A percentile compares a stretch with the other conserved stretches of the same genome.
phyloP scores from a whole-genome alignment of 805 yeast species.

The Barnettozyma siamensis region DNA sequence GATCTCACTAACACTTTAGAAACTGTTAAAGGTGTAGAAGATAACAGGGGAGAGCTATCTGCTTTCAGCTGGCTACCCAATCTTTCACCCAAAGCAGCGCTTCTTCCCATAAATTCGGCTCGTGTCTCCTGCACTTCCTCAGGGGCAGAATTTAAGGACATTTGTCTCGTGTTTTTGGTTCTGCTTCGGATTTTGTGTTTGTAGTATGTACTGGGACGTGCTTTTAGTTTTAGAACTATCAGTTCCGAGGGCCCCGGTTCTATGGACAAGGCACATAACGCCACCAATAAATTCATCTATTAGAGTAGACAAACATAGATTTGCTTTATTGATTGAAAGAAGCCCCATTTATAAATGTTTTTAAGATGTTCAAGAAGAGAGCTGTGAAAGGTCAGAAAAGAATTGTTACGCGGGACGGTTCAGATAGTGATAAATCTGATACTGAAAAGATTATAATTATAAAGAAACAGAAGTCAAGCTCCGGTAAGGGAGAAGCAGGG shows the following conservation, averaged over 20 bases:
- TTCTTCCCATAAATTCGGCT: slow-evolving; percentile 36
- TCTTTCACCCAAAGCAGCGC: slow-evolving; percentile 17
- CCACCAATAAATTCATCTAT: neutral
- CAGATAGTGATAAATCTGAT: slow-evolving; percentile 5
- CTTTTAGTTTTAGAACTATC: too few species aligned
- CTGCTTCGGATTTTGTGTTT: too few species aligned
- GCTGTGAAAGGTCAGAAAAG: slow-evolving; percentile 18
- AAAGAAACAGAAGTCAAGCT: slow-evolving; percentile 10
- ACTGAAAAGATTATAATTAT: slow-evolving; percentile 9
- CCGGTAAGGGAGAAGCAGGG: neutral
- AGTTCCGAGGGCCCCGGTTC: too few species aligned
- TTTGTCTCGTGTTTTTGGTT: neutral
- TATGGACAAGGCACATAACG: neutral
- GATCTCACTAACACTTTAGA: slow-evolving; percentile 76
- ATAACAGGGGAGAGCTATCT: slow-evolving; percentile 62
- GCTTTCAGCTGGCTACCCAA: slow-evolving; percentile 23
- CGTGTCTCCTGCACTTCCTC: slow-evolving; percentile 30
- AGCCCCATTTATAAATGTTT: neutral
- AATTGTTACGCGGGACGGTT: slow-evolving; percentile 6
- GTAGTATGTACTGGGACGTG: too few species aligned
- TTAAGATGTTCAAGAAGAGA: slow-evolving; percentile 36
- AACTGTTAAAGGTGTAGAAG: slow-evolving; percentile 87
- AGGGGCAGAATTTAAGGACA: slow-evolving; percentile 14
- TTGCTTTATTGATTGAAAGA: too few species aligned
- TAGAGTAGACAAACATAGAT: too few species aligned